phyloP scores from a whole-genome alignment of 106 monocot species.

The Allium sativum region DNA sequence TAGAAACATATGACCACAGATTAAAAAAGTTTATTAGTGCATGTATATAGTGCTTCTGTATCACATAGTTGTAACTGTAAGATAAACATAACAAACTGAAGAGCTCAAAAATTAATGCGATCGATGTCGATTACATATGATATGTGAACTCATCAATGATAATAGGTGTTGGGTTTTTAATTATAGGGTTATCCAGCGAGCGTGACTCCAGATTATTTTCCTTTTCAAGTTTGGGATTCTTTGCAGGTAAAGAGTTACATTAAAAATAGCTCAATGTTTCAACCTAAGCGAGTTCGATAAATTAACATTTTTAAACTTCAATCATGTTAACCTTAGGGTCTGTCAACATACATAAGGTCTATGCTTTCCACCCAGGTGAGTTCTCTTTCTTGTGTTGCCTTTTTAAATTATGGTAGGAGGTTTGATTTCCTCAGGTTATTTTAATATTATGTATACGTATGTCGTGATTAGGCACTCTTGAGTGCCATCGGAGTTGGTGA shows the following conservation, averaged over 20 bases:
- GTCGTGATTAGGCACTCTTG: constrained; percentile 57
- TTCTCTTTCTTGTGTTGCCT: neutral
- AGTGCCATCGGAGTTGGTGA: constrained; percentile 97
- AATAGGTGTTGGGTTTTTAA: neutral
- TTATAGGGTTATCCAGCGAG: constrained; percentile 79
- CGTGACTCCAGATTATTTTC: constrained; percentile 90
- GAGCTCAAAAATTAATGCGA: no score
- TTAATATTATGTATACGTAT: neutral
- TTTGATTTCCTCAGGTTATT: neutral
- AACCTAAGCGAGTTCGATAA: neutral
- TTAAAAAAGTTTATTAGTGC: no score
- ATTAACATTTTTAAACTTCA: neutral
- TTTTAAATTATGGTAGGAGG: neutral
- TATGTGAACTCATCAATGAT: neutral
- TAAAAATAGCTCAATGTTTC: neutral
- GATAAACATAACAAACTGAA: no score
- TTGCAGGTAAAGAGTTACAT: constrained; percentile 52
- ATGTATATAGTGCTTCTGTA: no score
- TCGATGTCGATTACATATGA: no score
- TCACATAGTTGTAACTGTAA: no score
- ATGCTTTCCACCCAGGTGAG: constrained; percentile 99
- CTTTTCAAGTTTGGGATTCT: constrained; percentile 94
- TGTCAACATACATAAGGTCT: constrained; percentile 83
- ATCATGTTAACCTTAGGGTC: constrained; percentile 35
- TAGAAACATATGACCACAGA: no score